These are phyloP conservation scores for Murraya paniculata DNA, from an alignment of 345 rosid genomes.

Conservation along the genomic window DNA sequence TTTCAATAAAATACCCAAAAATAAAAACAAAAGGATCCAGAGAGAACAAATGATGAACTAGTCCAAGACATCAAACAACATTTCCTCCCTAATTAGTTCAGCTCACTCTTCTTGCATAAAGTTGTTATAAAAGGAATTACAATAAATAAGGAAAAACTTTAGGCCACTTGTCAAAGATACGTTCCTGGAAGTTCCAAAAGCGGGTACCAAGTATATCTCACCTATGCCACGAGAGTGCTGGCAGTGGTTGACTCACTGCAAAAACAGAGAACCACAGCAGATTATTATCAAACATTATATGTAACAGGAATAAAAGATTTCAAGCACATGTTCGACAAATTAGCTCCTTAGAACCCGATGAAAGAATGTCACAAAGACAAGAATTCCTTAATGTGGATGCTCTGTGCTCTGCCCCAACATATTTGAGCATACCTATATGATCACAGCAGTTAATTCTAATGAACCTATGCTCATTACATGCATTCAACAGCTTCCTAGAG, in stretches of 20 bases:
- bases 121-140: background rate
- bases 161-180: background rate
- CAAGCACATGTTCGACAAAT: background rate
- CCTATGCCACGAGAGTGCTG: constrained; percentile 65
- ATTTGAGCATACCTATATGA: background rate
- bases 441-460: no score
- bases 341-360: background rate
- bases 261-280: background rate
- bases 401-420: background rate
- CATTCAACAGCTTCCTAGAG: background rate
- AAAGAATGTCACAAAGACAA: background rate
- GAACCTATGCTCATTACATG: background rate
- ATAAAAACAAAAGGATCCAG: background rate
- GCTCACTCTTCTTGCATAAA: background rate
- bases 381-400: background rate
- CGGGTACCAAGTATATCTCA: background rate
- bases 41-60: background rate
- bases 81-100: constrained; percentile 7
- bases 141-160: background rate
- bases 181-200: background rate
- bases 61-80: background rate
- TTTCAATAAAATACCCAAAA: background rate
- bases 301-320: background rate
- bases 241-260: constrained; percentile 68
- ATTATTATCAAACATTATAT: background rate